A percentile compares a stretch with the other conserved stretches of the same genome.
Conservation (phyloP, 164 flowering plant species). For the Pachysandra terminalis region DNA sequence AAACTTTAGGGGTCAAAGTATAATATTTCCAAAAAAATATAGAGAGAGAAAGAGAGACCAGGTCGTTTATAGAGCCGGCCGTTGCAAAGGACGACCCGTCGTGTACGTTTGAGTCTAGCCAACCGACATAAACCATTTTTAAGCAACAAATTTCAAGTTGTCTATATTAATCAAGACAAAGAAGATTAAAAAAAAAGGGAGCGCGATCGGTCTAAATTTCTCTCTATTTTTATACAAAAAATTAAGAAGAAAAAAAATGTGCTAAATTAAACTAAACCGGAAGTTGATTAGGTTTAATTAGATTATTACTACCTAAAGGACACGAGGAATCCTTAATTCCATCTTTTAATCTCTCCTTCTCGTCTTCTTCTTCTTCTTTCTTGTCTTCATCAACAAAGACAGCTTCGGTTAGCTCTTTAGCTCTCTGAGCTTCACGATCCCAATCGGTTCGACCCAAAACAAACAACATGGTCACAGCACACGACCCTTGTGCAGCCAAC, state of each 20-base stretch:
- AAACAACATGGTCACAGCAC: conserved; percentile 52
- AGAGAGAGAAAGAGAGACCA: not conserved
- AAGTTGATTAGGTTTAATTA: not conserved
- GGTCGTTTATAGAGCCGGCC: conserved; percentile 14
- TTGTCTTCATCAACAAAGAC: not conserved
- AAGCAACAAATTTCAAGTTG: no score
- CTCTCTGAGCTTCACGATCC: conserved; percentile 47
- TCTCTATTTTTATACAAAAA: no score
- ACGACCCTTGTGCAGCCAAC: conserved; percentile 58
- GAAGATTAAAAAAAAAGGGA: no score
- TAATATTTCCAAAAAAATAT: no score
- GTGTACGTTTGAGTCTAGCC: no score
- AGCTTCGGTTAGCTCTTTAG: conserved; percentile 42
- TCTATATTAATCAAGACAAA: no score
- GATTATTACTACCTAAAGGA: not conserved
- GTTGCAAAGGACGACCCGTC: conserved; percentile 10
- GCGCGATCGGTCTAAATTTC: no score
- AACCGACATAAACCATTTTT: no score
- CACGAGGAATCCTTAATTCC: not conserved
- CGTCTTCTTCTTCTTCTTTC: conserved; percentile 13
- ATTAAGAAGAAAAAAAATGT: no score
- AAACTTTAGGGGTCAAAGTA: no score
- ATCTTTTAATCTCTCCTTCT: conserved; percentile 9
- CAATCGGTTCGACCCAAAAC: conserved; percentile 55
- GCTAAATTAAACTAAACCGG: conserved; percentile 3